Conservation (phyloP, 179 eudicot species). For the Spergularia azorica region DNA sequence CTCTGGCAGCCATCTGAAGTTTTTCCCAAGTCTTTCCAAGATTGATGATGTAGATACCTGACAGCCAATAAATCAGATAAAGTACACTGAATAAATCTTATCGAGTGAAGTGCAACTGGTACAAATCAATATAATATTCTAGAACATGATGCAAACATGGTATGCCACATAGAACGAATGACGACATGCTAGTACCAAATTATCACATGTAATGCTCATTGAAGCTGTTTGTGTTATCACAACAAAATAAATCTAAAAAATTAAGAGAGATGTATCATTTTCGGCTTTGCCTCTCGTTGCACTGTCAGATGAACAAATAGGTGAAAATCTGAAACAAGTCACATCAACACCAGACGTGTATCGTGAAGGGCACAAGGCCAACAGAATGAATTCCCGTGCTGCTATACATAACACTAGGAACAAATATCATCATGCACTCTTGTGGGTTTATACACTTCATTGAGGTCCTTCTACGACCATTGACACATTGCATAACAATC, state of each 20-base stretch:
- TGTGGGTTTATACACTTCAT: too few relatives aligned
- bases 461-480: too few relatives aligned
- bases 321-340: not conserved
- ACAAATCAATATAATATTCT: too few relatives aligned
- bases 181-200: not conserved
- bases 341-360: not conserved
- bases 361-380: not conserved
- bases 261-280: not conserved
- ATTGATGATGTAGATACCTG: slow-evolving; percentile 81
- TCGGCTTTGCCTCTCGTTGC: not conserved
- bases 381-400: slow-evolving; percentile 8
- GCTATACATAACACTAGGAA: not conserved
- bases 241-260: not conserved
- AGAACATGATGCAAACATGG: too few relatives aligned
- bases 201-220: not conserved
- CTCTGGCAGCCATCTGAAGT: slow-evolving; percentile 78
- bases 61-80: not conserved
- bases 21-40: slow-evolving; percentile 86
- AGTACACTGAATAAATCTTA: too few relatives aligned
- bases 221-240: not conserved
- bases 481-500: too few relatives aligned
- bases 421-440: not conserved
- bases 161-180: too few relatives aligned
- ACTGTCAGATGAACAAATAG: not conserved
- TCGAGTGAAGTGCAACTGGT: not conserved